Conservation (phyloP, 192 early-diverging fungal species). For the Spizellomyces sp. region DNA sequence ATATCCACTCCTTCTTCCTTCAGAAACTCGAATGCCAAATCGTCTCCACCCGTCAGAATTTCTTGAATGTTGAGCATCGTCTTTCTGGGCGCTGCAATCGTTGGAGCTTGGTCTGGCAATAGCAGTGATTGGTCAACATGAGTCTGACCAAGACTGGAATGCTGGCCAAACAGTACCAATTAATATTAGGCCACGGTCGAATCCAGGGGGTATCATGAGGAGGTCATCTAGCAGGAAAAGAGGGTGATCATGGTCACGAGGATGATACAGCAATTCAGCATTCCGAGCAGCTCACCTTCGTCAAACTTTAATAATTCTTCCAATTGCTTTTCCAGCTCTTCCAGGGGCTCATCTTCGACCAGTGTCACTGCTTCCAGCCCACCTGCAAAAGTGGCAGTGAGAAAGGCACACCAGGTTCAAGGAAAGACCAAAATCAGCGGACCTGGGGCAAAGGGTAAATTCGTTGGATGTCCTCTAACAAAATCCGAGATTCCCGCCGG, state of each 20-base stretch:
- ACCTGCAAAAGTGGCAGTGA: slow-evolving; percentile 27
- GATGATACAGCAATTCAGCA: slow-evolving; percentile 10
- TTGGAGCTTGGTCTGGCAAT: not conserved
- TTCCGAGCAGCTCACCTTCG: slow-evolving; percentile 1
- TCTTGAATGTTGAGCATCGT: not conserved
- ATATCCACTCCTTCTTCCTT: slow-evolving; percentile 12
- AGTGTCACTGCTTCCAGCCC: slow-evolving; percentile 48
- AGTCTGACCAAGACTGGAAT: not conserved
- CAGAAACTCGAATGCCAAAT: slow-evolving; percentile 18
- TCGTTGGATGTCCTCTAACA: slow-evolving; percentile 68
- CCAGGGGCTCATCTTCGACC: slow-evolving; percentile 37
- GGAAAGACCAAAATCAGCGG: slow-evolving; percentile 18
- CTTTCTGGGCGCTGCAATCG: not conserved
- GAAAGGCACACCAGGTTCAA: not conserved
- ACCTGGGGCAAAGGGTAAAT: slow-evolving; percentile 80
- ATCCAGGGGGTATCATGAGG: slow-evolving; percentile 68
- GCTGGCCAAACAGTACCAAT: slow-evolving; percentile 22
- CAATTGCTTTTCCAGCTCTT: slow-evolving; percentile 34
- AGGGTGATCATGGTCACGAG: slow-evolving; percentile 17
- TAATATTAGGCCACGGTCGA: slow-evolving; percentile 66
- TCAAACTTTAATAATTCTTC: slow-evolving; percentile 37
- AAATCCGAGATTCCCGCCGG: slow-evolving; percentile 62
- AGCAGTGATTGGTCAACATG: not conserved
- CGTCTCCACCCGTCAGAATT: not conserved
- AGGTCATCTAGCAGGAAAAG: slow-evolving; percentile 35